phyloP scores from a whole-genome alignment of 2,329 filamentous ascomycete genomes.

The Pestalotiopsis sp. region DNA sequence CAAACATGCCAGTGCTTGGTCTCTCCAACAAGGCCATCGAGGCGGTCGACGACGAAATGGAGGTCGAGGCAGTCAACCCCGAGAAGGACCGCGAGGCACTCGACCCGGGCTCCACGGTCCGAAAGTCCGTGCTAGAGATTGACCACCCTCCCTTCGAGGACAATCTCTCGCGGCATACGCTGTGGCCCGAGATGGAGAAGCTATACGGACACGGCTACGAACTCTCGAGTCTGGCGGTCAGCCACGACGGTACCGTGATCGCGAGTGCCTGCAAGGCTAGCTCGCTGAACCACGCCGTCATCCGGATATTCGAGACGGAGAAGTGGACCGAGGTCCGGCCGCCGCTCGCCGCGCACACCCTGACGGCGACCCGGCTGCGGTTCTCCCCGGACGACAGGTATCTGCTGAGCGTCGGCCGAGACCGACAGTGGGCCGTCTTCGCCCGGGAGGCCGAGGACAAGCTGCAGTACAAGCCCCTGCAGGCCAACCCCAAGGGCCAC shows the following conservation, averaged over 20 bases:
- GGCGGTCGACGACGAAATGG: constrained; percentile 45
- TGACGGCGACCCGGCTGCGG: constrained; percentile 81
- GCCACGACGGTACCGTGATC: constrained; percentile 72
- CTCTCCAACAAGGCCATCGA: constrained; percentile 94
- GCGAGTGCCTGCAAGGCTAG: constrained; percentile 94
- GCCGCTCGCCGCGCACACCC: constrained; percentile 78
- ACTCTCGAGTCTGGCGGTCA: constrained; percentile 83
- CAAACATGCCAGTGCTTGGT: constrained; percentile 92
- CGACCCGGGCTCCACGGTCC: constrained; percentile 57
- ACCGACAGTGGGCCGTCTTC: constrained; percentile 90
- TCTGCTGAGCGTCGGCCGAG: constrained; percentile 86
- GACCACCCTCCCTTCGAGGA: constrained; percentile 85
- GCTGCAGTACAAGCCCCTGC: constrained; percentile 56
- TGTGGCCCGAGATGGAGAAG: constrained; percentile 97
- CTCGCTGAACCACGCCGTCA: constrained; percentile 90
- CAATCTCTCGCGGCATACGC: constrained; percentile 82
- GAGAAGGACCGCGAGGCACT: constrained; percentile 55
- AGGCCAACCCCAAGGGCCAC: constrained; percentile 82
- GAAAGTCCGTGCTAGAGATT: constrained; percentile 65
- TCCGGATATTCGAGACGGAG: constrained; percentile 84
- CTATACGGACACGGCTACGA: constrained; percentile 98
- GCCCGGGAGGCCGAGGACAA: constrained; percentile 33
- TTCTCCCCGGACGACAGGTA: constrained; percentile 77
- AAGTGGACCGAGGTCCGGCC: constrained; percentile 88
- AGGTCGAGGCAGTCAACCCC: constrained; percentile 36